These are phyloP conservation scores for Wickerhamomyces canadensis DNA, from an alignment of 805 yeast species.

Conservation along the genomic window DNA sequence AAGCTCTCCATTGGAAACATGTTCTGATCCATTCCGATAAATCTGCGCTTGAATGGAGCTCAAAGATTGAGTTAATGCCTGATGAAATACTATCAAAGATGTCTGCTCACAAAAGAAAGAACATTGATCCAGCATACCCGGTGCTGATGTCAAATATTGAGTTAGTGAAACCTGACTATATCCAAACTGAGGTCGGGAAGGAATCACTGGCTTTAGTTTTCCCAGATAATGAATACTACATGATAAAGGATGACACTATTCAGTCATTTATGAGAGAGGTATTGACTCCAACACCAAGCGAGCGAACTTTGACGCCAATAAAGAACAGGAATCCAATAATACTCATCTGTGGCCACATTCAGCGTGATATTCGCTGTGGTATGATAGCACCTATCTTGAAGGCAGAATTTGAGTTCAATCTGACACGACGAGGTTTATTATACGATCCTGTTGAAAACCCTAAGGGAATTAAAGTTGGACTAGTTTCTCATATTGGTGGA, in stretches of 20 bases:
- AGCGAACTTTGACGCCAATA: slow-evolving; percentile 19
- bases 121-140: slow-evolving; percentile 41
- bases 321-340: slow-evolving; percentile 24
- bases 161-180: slow-evolving; percentile 14
- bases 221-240: slow-evolving; percentile 47
- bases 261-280: slow-evolving; percentile 36
- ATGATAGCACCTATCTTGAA: slow-evolving; percentile 51
- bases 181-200: background rate
- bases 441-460: slow-evolving; percentile 19
- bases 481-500: slow-evolving; percentile 77
- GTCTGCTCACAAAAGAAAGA: slow-evolving; percentile 26
- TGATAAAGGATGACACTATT: slow-evolving; percentile 10
- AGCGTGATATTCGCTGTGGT: slow-evolving; percentile 66
- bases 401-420: slow-evolving; percentile 42
- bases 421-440: slow-evolving; percentile 30
- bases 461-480: slow-evolving; percentile 38
- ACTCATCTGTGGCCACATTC: slow-evolving; percentile 60
- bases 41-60: slow-evolving; percentile 29
- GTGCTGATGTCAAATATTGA: slow-evolving; percentile 44
- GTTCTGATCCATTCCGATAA: slow-evolving; percentile 46
- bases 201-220: slow-evolving; percentile 34
- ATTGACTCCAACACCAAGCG: slow-evolving; percentile 31
- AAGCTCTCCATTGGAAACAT: slow-evolving; percentile 50
- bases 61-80: slow-evolving; percentile 44
- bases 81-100: slow-evolving; percentile 38